These are phyloP conservation scores for Fusarium neocosmosporiellum DNA, from an alignment of 2,329 filamentous ascomycete genomes.

Conservation along the genomic window DNA sequence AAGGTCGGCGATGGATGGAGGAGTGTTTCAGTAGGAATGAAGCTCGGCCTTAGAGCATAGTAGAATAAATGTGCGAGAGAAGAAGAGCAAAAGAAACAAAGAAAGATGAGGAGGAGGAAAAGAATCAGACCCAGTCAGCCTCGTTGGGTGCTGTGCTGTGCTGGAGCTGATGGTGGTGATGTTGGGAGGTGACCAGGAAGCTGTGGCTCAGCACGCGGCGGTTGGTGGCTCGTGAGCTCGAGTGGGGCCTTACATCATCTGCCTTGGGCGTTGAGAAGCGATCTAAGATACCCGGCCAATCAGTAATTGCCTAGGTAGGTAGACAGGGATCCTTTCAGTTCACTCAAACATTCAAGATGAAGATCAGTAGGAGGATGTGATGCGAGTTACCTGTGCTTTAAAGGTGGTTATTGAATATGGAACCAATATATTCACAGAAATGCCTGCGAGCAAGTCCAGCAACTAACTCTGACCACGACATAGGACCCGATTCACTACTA, in stretches of 20 bases:
- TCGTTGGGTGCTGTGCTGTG: slow-evolving; percentile 9
- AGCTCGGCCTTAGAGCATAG: slow-evolving; percentile 20
- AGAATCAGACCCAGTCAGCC: neutral
- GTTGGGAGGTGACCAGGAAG: slow-evolving; percentile 4
- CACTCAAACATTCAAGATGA: neutral
- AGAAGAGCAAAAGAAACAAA: neutral
- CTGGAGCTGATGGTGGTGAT: slow-evolving; percentile 19
- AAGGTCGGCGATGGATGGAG: neutral
- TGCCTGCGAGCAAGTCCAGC: neutral
- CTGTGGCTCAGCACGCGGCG: slow-evolving; percentile 15
- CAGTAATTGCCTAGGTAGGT: too few relatives aligned
- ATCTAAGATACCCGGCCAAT: slow-evolving; percentile 12
- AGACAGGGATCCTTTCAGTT: neutral
- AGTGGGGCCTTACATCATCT: slow-evolving; percentile 37
- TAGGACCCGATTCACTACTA: neutral
- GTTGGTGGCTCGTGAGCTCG: slow-evolving; percentile 20
- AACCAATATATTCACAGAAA: too few relatives aligned
- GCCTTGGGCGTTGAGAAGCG: slow-evolving; percentile 7
- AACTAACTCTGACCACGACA: neutral
- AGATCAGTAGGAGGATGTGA: neutral
- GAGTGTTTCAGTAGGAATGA: neutral
- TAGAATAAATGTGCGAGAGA: neutral
- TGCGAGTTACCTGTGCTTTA: neutral
- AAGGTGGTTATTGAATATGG: neutral
- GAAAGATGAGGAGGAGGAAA: neutral